Conservation (phyloP, 2,329 filamentous ascomycete species). For the Microcyclospora pomicola region DNA sequence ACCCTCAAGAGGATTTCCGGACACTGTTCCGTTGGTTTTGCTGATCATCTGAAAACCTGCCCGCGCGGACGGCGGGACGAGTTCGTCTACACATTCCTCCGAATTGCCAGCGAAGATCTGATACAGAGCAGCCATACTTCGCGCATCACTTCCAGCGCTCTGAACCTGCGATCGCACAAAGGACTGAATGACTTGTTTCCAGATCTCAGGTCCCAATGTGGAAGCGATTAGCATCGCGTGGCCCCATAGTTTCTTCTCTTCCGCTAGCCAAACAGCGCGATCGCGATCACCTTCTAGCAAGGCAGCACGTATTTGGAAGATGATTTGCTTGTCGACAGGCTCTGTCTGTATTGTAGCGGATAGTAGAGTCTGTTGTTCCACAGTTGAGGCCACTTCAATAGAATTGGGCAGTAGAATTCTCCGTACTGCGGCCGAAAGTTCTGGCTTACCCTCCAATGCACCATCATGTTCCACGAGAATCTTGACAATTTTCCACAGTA, state of each 20-base stretch:
- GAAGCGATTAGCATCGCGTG: conserved; percentile 87
- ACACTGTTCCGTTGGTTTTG: conserved; percentile 47
- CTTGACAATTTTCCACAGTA: conserved; percentile 78
- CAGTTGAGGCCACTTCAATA: conserved; percentile 21
- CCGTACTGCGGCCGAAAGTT: conserved; percentile 61
- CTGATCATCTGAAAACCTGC: conserved; percentile 86
- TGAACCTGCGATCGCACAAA: conserved; percentile 94
- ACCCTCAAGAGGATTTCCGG: conserved; percentile 65
- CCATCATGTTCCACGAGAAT: conserved; percentile 81
- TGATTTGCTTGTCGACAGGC: conserved; percentile 51
- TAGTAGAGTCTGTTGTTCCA: conserved; percentile 22
- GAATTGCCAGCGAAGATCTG: conserved; percentile 87
- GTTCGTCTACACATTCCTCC: conserved; percentile 88
- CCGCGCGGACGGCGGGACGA: conserved; percentile 82
- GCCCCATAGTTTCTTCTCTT: conserved; percentile 87
- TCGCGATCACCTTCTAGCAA: conserved; percentile 73
- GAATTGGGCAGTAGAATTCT: conserved; percentile 54
- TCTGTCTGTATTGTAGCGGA: conserved; percentile 38
- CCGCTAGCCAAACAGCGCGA: conserved; percentile 83
- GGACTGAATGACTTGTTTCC: conserved; percentile 87
- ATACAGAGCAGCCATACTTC: conserved; percentile 82
- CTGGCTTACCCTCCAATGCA: conserved; percentile 55
- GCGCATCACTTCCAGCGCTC: conserved; percentile 57
- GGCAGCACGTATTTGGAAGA: conserved; percentile 58
- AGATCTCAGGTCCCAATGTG: conserved; percentile 58